Evolutionary conservation across 345 rosid species (phyloP), one percentile per base, ranked within the genome.

Genomic region (Zanthoxylum bungeanum): DNA sequence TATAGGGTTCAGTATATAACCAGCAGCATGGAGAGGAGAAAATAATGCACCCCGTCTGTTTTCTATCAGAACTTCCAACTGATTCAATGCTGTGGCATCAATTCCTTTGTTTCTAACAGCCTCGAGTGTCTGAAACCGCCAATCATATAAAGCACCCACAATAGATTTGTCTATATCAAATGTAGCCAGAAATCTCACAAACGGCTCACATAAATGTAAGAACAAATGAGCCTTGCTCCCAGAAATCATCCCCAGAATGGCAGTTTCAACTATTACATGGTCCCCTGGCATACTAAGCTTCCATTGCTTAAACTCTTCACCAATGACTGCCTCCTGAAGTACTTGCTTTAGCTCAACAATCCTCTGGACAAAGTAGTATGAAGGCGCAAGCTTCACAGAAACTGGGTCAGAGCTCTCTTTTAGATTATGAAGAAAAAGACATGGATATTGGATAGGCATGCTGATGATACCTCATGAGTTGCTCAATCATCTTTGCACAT

Each of bases 261-360:
- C 71, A 71, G 81, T 73, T 76, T 82, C 84, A 34, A 85, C 66
- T 40, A 72, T 52, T 64, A 33, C 71, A 77, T 60, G 60, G 46
- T 80, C 72, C 25, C 81, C 77, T 1, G 60, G 61, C 37, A 76
- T 44, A 64, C 49, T 71, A 24, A 34, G 73, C 73, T 82, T 82
- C 85, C 82, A 78, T 59, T 71, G 85, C 71, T 82, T 85, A 83
- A n/a, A 82, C 50, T 85, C 86, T 76, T 82, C 86, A 72, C 86
- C 69, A 7, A 72, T 73, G 76, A 76, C 75, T 16, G 79, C 70
- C 58, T 76, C 83, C 66, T 69, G 77, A 58, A 80, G 81, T 42
- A 30, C 70, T 36, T 80, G 77, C 76, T 80, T 82, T 40, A 76
- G 73, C 80, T 70, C 82, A 53, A 72, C 62, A 62, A 85, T 78